A percentile compares a stretch with the other conserved stretches of the same genome.
Conservation (phyloP, 2,329 filamentous ascomycete species). For the Xylariaceae sp. region DNA sequence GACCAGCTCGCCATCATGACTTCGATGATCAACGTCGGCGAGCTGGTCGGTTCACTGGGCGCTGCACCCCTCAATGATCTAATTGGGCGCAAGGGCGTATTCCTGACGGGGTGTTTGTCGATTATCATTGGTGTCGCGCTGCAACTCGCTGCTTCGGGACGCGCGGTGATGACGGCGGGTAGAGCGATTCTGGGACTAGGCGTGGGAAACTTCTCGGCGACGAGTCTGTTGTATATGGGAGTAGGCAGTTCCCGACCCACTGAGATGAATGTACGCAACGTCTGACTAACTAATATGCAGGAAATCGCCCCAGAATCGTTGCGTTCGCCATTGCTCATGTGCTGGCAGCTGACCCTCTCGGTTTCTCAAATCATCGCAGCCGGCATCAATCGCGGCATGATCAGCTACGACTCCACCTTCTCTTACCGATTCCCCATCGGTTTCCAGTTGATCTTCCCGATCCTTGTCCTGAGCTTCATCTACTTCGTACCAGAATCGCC, state of each 20-base stretch:
- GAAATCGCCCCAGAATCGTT: conserved; percentile 27
- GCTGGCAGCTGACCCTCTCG: conserved; percentile 35
- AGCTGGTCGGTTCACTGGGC: conserved; percentile 31
- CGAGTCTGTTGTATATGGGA: conserved; percentile 33
- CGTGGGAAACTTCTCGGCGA: conserved; percentile 34
- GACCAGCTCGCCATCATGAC: conserved; percentile 27
- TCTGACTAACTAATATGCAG: conserved; percentile 1
- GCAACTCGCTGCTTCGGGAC: conserved; percentile 10
- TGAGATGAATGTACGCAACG: no score
- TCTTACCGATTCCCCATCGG: conserved; percentile 31
- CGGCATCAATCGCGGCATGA: conserved; percentile 20
- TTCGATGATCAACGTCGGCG: conserved; percentile 36
- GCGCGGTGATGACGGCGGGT: conserved; percentile 19
- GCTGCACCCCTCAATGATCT: conserved; percentile 34
- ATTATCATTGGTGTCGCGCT: conserved; percentile 23
- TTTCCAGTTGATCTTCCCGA: conserved; percentile 10
- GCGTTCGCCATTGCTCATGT: conserved; percentile 33
- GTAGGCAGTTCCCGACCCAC: no score
- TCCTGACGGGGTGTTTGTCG: conserved; percentile 21
- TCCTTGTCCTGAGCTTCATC: conserved; percentile 9
- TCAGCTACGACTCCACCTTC: conserved; percentile 22
- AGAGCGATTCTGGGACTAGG: conserved; percentile 25
- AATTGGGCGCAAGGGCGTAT: conserved; percentile 29
- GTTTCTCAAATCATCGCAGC: conserved; percentile 33
- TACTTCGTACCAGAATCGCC: conserved; percentile 29